phyloP scores from a whole-genome alignment of 495 filamentous ascomycete genomes.

The Penicillium goetzii region DNA sequence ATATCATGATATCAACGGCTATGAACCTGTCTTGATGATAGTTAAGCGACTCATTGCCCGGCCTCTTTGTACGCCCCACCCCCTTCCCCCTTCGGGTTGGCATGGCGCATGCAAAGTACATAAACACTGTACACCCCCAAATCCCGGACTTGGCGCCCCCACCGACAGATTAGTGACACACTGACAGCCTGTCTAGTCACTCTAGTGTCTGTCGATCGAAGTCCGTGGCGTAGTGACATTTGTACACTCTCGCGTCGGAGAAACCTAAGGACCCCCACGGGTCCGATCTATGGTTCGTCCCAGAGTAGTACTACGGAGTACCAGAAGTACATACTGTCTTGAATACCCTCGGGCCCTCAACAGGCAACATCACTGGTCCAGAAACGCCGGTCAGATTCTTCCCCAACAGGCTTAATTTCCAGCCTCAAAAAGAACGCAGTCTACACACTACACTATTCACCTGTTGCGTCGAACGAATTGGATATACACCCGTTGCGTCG shows the following conservation, averaged over 20 bases:
- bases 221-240: not conserved
- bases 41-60: not conserved
- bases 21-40: not conserved
- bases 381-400: slow-evolving; percentile 6
- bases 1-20: not conserved
- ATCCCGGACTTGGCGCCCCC: not conserved
- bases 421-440: not conserved
- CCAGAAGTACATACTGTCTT: too few relatives aligned
- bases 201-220: not conserved
- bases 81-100: too few relatives aligned
- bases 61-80: too few relatives aligned
- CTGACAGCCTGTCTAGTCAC: not conserved
- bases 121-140: too few relatives aligned
- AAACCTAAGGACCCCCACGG: not conserved
- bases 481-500: too few relatives aligned
- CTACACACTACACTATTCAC: not conserved
- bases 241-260: not conserved
- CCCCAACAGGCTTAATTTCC: slow-evolving; percentile 4
- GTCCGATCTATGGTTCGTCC: slow-evolving; percentile 5
- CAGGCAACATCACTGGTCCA: not conserved
- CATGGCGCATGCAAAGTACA: too few relatives aligned
- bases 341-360: too few relatives aligned
- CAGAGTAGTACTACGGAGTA: too few relatives aligned
- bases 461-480: not conserved
- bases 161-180: not conserved